Evolutionary conservation across 2,329 filamentous ascomycete species (phyloP), one percentile per base, ranked within the genome.

Genomic region (Aspergillus thermomutatus): DNA sequence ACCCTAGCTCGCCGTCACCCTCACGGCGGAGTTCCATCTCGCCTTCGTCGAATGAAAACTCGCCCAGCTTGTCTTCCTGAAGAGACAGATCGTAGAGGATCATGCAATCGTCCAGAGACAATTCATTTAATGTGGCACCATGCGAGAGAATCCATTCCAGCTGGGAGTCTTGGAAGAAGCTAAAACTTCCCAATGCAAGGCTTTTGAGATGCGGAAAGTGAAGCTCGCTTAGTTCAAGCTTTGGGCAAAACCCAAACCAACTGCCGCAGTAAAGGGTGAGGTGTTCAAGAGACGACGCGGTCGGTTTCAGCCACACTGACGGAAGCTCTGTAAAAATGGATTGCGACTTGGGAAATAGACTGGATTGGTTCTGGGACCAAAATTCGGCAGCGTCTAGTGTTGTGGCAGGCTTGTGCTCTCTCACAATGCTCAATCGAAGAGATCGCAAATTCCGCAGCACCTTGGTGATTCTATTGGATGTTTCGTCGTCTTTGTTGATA

Each of bases 61-160:
- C 66, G 41, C 79, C 76, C 0, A 82, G 66, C 4, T 6, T 34
- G 11, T 43, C n/a, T 9, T n/a, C 19, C 3, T n/a, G 9, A 21
- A 43, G 17, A 43, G 1, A 43, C 8, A 62, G 53, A 31, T 59
- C 57, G 27, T 43, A 59, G 19, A 68, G 48, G 21, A 79, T 77
- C 0, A 72, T 67, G 52, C 78, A 81, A 53, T 77, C 67, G 45
- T 80, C 77, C 0, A 82, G 66, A 8, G 76, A 72, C 1, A 82
- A 61, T 49, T 77, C 70, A n/a, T 72, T 59, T 0, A 82, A 66
- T 0, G 77, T 78, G 0, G 57, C 11, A 3, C 63, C 68, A 3
- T 81, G 67, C 0, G 70, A 71, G 0, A 76, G 56, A 4, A 82
- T 73, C 79, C 79, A 82, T 8, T 77, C 74, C 0, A 80, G 62